Percentiles rank a stretch among this genome's conserved stretches.
Conservation (phyloP, 2,329 filamentous ascomycete species). For the Penicillium sp. region DNA sequence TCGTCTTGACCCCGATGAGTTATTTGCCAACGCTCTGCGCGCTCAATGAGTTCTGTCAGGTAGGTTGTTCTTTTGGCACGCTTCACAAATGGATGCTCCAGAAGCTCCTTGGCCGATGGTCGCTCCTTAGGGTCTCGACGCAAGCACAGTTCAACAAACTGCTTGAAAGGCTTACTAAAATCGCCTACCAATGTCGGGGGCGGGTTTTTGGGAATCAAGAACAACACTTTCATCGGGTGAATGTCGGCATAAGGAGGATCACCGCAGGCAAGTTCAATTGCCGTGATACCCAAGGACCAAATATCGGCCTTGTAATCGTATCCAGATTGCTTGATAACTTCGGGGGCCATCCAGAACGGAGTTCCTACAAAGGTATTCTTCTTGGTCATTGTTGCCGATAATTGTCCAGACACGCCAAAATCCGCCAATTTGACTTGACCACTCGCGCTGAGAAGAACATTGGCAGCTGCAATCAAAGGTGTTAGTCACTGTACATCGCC, state of each 20-base stretch:
- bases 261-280: slow-evolving; percentile 84
- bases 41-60: slow-evolving; percentile 90
- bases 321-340: slow-evolving; percentile 97
- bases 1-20: slow-evolving; percentile 66
- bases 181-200: slow-evolving; percentile 78
- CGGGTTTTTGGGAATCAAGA: slow-evolving; percentile 91
- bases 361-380: slow-evolving; percentile 99
- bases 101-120: slow-evolving; percentile 78
- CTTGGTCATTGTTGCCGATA: slow-evolving; percentile 98
- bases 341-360: slow-evolving; percentile 98
- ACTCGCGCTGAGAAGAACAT: slow-evolving; percentile 81
- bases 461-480: slow-evolving; percentile 65
- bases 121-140: slow-evolving; percentile 86
- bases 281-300: slow-evolving; percentile 94
- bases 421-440: slow-evolving; percentile 97
- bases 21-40: slow-evolving; percentile 81
- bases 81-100: slow-evolving; percentile 86
- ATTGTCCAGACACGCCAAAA: slow-evolving; percentile 93
- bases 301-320: slow-evolving; percentile 98
- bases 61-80: slow-evolving; percentile 95
- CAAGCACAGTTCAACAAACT: slow-evolving; percentile 79
- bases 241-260: slow-evolving; percentile 95
- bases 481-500: slow-evolving; percentile 12
- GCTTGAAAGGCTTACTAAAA: slow-evolving; percentile 79
- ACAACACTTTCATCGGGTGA: slow-evolving; percentile 97